Evolutionary conservation across 495 filamentous ascomycete genomes (phyloP).

Genomic region (Melanomma pulvis-pyrius): DNA sequence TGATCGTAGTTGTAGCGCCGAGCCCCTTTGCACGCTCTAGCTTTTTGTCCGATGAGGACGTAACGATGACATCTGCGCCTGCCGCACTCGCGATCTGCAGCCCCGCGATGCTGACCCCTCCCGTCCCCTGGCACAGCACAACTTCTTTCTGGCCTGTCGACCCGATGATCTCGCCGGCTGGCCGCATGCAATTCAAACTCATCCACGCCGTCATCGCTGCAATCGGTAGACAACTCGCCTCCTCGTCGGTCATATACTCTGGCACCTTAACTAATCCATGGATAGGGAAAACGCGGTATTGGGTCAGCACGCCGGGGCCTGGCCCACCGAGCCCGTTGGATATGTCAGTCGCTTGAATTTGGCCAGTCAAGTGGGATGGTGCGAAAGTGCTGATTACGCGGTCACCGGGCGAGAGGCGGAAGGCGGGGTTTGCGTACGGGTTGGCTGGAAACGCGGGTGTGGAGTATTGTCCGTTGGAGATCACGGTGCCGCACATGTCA

Average conservation of each 20-base stretch:
- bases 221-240: constrained; percentile 51
- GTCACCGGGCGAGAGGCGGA: constrained; percentile 44
- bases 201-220: constrained; percentile 55
- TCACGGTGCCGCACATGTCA: constrained; percentile 51
- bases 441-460: constrained; percentile 7
- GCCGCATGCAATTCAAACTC: constrained; percentile 49
- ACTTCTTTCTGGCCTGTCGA: constrained; percentile 30
- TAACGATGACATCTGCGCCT: constrained; percentile 50
- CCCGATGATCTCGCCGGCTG: constrained; percentile 43
- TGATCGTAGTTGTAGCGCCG: constrained; percentile 51
- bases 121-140: constrained; percentile 53
- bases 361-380: constrained; percentile 49
- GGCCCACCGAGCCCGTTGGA: constrained; percentile 44
- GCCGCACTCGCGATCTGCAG: constrained; percentile 48
- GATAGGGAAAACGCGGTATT: constrained; percentile 50
- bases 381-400: constrained; percentile 51
- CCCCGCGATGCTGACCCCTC: constrained; percentile 48
- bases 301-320: constrained; percentile 46
- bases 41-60: constrained; percentile 52
- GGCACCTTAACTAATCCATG: constrained; percentile 48
- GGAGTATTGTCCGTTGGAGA: constrained; percentile 35
- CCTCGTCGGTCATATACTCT: constrained; percentile 47
- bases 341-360: constrained; percentile 44
- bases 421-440: constrained; percentile 24
- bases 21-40: constrained; percentile 47